phyloP scores from a whole-genome alignment of 2,329 filamentous ascomycete species.

The Macrophomina pseudophaseolina region DNA sequence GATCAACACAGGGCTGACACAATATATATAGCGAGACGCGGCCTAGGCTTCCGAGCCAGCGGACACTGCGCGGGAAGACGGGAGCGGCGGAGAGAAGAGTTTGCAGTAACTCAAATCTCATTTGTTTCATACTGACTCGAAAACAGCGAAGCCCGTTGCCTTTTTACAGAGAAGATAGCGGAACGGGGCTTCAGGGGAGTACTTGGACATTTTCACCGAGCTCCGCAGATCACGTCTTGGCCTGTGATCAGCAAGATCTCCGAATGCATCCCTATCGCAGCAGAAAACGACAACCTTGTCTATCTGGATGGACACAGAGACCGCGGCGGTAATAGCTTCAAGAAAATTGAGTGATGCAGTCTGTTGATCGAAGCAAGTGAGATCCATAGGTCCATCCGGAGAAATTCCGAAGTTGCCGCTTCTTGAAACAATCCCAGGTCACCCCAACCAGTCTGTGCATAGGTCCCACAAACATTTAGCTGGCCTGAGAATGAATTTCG shows the following conservation, averaged over 20 bases:
- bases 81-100: background rate
- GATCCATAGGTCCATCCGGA: background rate
- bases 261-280: background rate
- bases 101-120: background rate
- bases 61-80: background rate
- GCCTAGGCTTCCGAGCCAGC: background rate
- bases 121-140: slow-evolving; percentile 12
- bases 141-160: background rate
- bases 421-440: background rate
- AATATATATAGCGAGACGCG: background rate
- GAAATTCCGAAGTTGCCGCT: background rate
- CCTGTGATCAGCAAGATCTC: background rate
- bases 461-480: background rate
- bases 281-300: background rate
- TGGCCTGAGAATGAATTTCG: too few species aligned
- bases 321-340: background rate
- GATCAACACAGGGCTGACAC: background rate
- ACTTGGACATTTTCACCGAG: background rate
- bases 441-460: background rate
- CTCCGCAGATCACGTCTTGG: background rate
- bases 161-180: background rate
- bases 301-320: background rate
- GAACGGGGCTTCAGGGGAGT: background rate
- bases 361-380: background rate
- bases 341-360: background rate